Conservation (phyloP, 148 eudicot genomes). For the Vaccinium darrowii region DNA sequence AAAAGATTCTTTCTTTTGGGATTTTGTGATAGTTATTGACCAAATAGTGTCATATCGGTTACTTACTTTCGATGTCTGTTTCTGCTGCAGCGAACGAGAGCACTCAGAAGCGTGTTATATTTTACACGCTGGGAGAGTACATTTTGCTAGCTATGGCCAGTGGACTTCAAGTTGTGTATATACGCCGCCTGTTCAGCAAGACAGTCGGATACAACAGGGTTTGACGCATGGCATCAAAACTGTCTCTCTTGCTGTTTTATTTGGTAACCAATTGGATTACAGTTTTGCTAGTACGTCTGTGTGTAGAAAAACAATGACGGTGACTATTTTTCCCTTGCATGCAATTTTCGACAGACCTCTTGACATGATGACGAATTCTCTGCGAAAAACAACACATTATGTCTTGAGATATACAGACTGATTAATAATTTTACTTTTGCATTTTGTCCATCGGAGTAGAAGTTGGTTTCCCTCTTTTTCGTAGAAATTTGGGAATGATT, state of each 20-base stretch:
- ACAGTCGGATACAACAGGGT: slow-evolving; percentile 56
- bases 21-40: background rate
- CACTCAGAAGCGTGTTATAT: slow-evolving; percentile 58
- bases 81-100: slow-evolving; percentile 57
- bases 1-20: background rate
- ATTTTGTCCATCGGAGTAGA: background rate
- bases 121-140: slow-evolving; percentile 62
- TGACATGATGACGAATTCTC: background rate
- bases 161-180: slow-evolving; percentile 53
- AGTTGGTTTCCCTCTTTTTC: background rate
- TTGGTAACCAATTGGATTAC: background rate
- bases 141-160: slow-evolving; percentile 50
- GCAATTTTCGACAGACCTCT: background rate
- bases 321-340: background rate
- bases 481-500: background rate
- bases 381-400: too few species aligned
- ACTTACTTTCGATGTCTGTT: slow-evolving; percentile 5
- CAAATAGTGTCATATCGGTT: background rate
- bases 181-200: slow-evolving; percentile 57
- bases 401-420: background rate
- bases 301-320: background rate
- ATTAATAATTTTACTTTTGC: background rate
- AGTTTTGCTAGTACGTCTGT: background rate
- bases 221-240: slow-evolving; percentile 15
- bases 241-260: background rate